A percentile compares a stretch with the other conserved stretches of the same genome.
Conservation (phyloP, 2,329 filamentous ascomycete species). For the Hypoxylon rubiginosum region DNA sequence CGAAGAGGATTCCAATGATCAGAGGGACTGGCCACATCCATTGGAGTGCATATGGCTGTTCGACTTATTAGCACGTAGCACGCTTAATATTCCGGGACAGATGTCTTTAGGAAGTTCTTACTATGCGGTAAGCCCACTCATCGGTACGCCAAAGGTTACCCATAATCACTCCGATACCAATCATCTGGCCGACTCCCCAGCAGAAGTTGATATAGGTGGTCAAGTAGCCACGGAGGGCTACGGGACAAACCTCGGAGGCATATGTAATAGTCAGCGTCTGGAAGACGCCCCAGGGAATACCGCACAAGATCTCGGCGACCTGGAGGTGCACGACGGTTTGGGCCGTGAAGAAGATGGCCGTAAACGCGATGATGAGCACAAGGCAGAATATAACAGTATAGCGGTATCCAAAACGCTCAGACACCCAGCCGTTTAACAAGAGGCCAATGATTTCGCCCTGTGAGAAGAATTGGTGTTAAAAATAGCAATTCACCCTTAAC, state of each 20-base stretch:
- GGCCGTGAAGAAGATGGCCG: constrained; percentile 75
- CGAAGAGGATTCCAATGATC: constrained; percentile 74
- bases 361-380: constrained; percentile 67
- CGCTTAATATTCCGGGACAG: too few relatives aligned
- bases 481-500: background rate
- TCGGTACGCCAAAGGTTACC: constrained; percentile 74
- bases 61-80: constrained; percentile 28
- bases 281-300: constrained; percentile 73
- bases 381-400: constrained; percentile 73
- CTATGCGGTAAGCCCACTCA: constrained; percentile 74
- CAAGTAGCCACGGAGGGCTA: constrained; percentile 75
- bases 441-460: constrained; percentile 75
- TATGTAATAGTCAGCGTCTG: constrained; percentile 73
- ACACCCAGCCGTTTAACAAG: constrained; percentile 74
- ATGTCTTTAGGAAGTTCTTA: constrained; percentile 25
- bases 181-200: constrained; percentile 81
- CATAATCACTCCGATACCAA: constrained; percentile 80
- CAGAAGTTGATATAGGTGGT: constrained; percentile 84
- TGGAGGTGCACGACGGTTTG: constrained; percentile 70
- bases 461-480: constrained; percentile 17
- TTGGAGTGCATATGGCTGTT: constrained; percentile 75
- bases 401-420: constrained; percentile 77
- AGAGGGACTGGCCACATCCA: constrained; percentile 83
- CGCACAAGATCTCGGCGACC: constrained; percentile 73
- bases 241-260: constrained; percentile 79